Evolutionary conservation across 768 basidiomycete species (phyloP).

Genomic region (Rhodotorula sphaerocarpa): DNA sequence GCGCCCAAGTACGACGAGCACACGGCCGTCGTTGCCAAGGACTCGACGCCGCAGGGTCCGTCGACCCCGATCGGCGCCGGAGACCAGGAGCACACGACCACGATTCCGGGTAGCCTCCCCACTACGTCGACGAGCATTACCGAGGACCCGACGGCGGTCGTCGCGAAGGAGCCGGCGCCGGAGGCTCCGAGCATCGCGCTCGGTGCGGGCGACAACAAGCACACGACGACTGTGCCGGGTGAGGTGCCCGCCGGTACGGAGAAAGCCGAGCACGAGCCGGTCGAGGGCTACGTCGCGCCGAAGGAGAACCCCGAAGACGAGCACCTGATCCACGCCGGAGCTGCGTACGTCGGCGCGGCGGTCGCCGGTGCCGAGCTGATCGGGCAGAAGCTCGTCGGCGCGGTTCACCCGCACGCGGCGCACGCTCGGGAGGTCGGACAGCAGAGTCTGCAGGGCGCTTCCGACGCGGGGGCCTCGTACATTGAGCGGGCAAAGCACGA

Average conservation of each 20-base stretch:
- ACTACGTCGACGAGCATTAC: too few species aligned
- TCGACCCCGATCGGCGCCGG: not conserved
- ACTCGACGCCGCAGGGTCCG: not conserved
- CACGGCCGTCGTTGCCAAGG: slow-evolving; percentile 14
- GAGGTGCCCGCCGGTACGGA: not conserved
- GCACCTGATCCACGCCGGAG: slow-evolving; percentile 17
- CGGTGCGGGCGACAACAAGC: too few species aligned
- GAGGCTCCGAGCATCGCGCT: not conserved
- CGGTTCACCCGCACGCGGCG: slow-evolving; percentile 7
- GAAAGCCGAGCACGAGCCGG: not conserved
- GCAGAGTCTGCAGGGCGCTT: slow-evolving; percentile 16
- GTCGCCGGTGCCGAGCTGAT: slow-evolving; percentile 23
- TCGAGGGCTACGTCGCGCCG: slow-evolving; percentile 20
- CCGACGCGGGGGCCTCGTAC: slow-evolving; percentile 13
- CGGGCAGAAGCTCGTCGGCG: slow-evolving; percentile 2
- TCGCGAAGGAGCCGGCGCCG: slow-evolving; percentile 3
- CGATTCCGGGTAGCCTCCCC: too few species aligned
- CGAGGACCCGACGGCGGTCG: too few species aligned
- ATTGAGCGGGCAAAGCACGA: slow-evolving; percentile 10
- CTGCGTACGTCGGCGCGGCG: slow-evolving; percentile 33
- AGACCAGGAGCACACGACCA: not conserved
- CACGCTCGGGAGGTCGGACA: slow-evolving; percentile 30
- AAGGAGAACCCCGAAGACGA: slow-evolving; percentile 17
- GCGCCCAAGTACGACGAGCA: not conserved
- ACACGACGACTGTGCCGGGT: not conserved